A percentile compares a stretch with the other conserved stretches of the same genome.
These are phyloP conservation scores for Tolypocladium capitatum DNA, from an alignment of 2,329 filamentous ascomycete genomes.

Conservation along the genomic window DNA sequence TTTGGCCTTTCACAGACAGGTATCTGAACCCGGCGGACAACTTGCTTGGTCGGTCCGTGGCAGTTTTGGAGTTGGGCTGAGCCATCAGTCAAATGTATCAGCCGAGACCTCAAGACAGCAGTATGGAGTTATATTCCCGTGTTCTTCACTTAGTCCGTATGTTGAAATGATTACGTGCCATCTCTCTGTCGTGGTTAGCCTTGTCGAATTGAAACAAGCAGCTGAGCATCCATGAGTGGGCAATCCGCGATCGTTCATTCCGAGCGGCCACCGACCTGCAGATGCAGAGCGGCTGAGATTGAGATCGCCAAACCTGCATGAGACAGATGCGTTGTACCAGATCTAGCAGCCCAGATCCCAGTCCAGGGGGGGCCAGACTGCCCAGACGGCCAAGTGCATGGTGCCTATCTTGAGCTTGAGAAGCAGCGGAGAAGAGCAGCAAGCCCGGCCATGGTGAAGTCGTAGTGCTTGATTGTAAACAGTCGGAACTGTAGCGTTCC, in stretches of 20 bases:
- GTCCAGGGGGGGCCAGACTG: background rate
- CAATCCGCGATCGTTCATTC: background rate
- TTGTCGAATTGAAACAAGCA: background rate
- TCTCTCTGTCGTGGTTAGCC: background rate
- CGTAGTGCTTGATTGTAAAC: background rate
- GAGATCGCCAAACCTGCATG: background rate
- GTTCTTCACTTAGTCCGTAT: background rate
- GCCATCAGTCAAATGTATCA: background rate
- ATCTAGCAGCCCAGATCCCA: background rate
- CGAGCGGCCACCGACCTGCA: background rate
- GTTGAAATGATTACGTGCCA: background rate
- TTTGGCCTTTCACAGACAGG: background rate
- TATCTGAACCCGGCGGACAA: background rate
- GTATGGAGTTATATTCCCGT: background rate
- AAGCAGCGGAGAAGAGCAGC: no score
- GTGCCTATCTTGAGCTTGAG: no score
- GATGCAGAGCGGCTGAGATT: background rate
- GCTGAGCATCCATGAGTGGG: no score
- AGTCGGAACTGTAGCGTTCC: background rate
- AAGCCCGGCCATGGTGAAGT: background rate
- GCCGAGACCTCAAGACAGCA: background rate
- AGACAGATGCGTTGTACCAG: background rate
- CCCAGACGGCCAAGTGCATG: background rate
- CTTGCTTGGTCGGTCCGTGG: background rate
- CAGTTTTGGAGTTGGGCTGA: background rate